Conservation (phyloP, 2,329 filamentous ascomycete genomes). For the Sporothrix brasiliensis region DNA sequence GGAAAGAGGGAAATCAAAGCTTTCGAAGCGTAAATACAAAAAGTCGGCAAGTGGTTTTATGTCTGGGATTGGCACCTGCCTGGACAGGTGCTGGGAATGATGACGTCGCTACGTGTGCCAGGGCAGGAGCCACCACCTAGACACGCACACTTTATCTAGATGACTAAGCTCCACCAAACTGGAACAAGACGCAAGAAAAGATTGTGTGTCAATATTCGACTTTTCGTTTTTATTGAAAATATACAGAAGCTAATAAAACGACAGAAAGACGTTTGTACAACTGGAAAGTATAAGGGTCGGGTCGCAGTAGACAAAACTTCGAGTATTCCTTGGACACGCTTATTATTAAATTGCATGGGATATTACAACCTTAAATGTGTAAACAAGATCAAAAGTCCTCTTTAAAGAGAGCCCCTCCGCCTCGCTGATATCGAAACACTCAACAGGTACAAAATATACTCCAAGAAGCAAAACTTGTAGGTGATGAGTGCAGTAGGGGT, state of each 20-base stretch:
- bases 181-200: not conserved
- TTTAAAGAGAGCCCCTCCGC: not conserved
- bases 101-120: constrained; percentile 12
- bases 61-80: constrained; percentile 24
- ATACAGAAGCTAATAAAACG: no score
- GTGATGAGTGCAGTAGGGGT: constrained; percentile 10
- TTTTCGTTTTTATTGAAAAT: no score
- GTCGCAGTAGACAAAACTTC: no score
- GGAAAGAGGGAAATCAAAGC: not conserved
- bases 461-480: not conserved
- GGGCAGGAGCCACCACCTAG: not conserved
- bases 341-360: not conserved
- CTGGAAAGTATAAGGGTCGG: no score
- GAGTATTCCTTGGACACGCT: not conserved
- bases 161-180: constrained; percentile 22
- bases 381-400: constrained; percentile 18
- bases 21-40: not conserved
- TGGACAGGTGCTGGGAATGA: constrained; percentile 1
- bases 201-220: no score
- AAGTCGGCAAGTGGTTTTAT: constrained; percentile 9
- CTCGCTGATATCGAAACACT: constrained; percentile 20
- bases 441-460: not conserved
- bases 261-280: no score
- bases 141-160: not conserved
- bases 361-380: not conserved